These are phyloP conservation scores for Penicillium paradoxum DNA, from an alignment of 495 filamentous ascomycete species.

Conservation along the genomic window DNA sequence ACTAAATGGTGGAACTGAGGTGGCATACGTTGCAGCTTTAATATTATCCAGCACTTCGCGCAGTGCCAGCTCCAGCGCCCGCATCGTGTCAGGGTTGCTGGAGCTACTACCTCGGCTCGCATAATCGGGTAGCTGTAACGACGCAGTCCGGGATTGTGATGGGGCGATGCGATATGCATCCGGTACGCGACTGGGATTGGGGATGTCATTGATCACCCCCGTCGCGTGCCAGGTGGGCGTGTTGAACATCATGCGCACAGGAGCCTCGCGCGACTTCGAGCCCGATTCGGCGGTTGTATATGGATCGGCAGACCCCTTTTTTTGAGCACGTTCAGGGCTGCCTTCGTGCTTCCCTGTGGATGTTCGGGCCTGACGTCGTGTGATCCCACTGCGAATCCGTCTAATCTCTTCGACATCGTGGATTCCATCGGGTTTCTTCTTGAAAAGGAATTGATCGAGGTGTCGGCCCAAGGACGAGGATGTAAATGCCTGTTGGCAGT, in stretches of 20 bases:
- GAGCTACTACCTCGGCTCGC: constrained; percentile 52
- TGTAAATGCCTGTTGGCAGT: constrained; percentile 79
- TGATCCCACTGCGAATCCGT: constrained; percentile 75
- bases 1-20: constrained; percentile 2
- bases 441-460: constrained; percentile 83
- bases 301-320: constrained; percentile 28
- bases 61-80: constrained; percentile 79
- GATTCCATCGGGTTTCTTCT: constrained; percentile 82
- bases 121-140: constrained; percentile 50
- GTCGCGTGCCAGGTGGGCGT: constrained; percentile 71
- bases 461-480: constrained; percentile 91
- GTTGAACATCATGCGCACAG: constrained; percentile 51
- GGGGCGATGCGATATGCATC: constrained; percentile 39
- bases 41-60: constrained; percentile 73
- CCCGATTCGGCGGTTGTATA: constrained; percentile 21
- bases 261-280: constrained; percentile 33
- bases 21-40: constrained; percentile 70
- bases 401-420: constrained; percentile 85
- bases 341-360: constrained; percentile 51
- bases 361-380: constrained; percentile 68
- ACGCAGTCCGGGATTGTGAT: constrained; percentile 40
- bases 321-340: constrained; percentile 33
- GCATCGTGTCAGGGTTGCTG: constrained; percentile 65
- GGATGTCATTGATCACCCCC: constrained; percentile 76
- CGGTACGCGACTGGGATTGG: constrained; percentile 36